These are phyloP conservation scores for Amanita rubescens DNA, from an alignment of 768 basidiomycete species.

Conservation along the genomic window DNA sequence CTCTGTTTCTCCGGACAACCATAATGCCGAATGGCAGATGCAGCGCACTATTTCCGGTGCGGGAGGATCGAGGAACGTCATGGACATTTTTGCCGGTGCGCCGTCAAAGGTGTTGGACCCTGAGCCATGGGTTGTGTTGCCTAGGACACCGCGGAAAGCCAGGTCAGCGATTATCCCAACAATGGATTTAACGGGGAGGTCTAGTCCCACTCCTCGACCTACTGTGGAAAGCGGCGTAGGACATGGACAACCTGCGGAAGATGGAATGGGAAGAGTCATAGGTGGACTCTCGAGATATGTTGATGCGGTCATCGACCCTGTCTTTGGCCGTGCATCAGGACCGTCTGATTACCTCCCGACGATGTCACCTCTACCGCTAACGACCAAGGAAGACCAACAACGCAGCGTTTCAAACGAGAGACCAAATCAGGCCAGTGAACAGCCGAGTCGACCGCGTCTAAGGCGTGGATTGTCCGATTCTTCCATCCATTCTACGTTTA, in stretches of 20 bases:
- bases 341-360: constrained; percentile 26
- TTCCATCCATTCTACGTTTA: constrained; percentile 83
- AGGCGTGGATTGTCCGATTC: constrained; percentile 82
- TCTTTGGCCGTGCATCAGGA: constrained; percentile 30
- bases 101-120: constrained; percentile 32
- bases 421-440: neutral
- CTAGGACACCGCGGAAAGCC: constrained; percentile 17
- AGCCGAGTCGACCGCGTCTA: neutral
- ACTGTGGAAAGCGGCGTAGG: neutral
- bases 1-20: constrained; percentile 2
- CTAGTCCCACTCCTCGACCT: neutral
- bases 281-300: constrained; percentile 54
- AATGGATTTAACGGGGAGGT: neutral
- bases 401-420: neutral
- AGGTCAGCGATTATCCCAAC: constrained; percentile 18
- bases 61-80: constrained; percentile 33
- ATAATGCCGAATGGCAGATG: neutral
- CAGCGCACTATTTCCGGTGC: neutral
- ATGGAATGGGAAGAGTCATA: constrained; percentile 13
- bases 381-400: neutral
- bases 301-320: constrained; percentile 67
- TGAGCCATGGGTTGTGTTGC: constrained; percentile 77
- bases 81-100: constrained; percentile 93
- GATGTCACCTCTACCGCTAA: neutral
- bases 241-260: constrained; percentile 12